Conservation (phyloP, 1,284 basidiomycete genomes). For the Phlebopus sp. region DNA sequence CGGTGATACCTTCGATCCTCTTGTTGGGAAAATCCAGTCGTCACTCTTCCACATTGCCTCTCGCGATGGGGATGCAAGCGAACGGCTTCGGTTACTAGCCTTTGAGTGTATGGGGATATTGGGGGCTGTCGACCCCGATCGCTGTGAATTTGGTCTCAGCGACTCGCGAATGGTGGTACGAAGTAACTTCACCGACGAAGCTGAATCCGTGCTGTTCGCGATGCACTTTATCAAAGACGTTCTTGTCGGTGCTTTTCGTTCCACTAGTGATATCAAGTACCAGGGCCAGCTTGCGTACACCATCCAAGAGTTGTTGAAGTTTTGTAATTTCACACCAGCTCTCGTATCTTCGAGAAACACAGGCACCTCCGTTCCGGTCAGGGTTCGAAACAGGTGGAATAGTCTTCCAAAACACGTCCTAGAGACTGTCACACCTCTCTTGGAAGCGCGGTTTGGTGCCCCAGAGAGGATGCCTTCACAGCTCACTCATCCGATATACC, state of each 20-base stretch:
- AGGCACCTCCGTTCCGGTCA: constrained; percentile 53
- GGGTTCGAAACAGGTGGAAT: constrained; percentile 74
- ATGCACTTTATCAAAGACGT: constrained; percentile 85
- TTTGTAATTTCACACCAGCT: constrained; percentile 82
- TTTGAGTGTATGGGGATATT: constrained; percentile 94
- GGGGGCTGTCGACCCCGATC: constrained; percentile 95
- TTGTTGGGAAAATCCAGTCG: constrained; percentile 70
- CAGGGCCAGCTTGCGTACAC: constrained; percentile 89
- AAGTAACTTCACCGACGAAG: constrained; percentile 80
- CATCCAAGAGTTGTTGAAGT: constrained; percentile 89
- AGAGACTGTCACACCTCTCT: constrained; percentile 87
- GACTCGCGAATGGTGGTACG: constrained; percentile 73
- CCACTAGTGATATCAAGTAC: constrained; percentile 91
- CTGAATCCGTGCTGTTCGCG: constrained; percentile 80
- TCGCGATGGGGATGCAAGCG: constrained; percentile 76
- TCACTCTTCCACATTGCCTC: constrained; percentile 72
- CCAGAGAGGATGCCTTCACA: constrained; percentile 37
- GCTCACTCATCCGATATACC: constrained; percentile 75
- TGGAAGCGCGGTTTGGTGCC: constrained; percentile 70
- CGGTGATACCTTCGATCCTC: constrained; percentile 84
- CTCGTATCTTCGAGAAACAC: constrained; percentile 55
- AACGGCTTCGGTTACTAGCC: constrained; percentile 64
- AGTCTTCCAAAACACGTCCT: constrained; percentile 80
- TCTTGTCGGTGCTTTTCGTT: constrained; percentile 89
- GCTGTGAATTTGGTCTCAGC: constrained; percentile 68